A percentile compares a stretch with the other conserved stretches of the same genome.
These are phyloP conservation scores for Parathielavia appendiculata DNA, from an alignment of 495 filamentous ascomycete genomes.

Conservation along the genomic window DNA sequence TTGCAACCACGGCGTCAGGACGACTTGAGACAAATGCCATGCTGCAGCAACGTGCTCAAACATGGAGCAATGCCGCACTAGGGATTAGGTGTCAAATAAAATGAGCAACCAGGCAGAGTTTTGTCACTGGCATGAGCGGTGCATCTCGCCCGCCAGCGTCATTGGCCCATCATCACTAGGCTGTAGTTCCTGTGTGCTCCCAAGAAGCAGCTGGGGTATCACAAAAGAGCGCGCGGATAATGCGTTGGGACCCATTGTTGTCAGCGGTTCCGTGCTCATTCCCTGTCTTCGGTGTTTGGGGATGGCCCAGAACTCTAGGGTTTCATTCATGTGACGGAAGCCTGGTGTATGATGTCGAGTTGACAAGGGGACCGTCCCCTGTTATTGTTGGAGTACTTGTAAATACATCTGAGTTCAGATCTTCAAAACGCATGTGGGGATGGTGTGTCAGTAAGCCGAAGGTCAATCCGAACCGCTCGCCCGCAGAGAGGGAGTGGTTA, in stretches of 20 bases:
- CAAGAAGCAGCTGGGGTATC: constrained; percentile 24
- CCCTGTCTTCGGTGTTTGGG: constrained; percentile 4
- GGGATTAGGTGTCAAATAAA: constrained; percentile 23
- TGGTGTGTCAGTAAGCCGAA: background rate
- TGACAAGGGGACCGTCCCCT: background rate
- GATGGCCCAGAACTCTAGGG: no score
- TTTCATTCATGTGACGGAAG: background rate
- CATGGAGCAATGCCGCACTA: constrained; percentile 5
- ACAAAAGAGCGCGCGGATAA: constrained; percentile 28
- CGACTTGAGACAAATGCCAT: background rate
- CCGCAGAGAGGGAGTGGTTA: constrained; percentile 18
- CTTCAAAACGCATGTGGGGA: constrained; percentile 15
- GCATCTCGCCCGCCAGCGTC: constrained; percentile 6
- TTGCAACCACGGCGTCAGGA: constrained; percentile 3
- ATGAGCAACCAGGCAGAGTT: constrained; percentile 7
- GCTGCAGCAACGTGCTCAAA: constrained; percentile 6
- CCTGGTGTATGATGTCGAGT: background rate
- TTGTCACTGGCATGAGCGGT: constrained; percentile 17
- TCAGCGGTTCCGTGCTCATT: background rate
- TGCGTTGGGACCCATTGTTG: constrained; percentile 22
- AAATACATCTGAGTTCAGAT: background rate
- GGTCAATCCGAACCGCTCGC: background rate
- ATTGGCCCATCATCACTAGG: constrained; percentile 27
- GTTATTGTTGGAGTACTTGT: background rate
- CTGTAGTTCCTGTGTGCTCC: constrained; percentile 24